phyloP scores from a whole-genome alignment of 2,329 filamentous ascomycete species.

The Albophoma yamanashiensis region DNA sequence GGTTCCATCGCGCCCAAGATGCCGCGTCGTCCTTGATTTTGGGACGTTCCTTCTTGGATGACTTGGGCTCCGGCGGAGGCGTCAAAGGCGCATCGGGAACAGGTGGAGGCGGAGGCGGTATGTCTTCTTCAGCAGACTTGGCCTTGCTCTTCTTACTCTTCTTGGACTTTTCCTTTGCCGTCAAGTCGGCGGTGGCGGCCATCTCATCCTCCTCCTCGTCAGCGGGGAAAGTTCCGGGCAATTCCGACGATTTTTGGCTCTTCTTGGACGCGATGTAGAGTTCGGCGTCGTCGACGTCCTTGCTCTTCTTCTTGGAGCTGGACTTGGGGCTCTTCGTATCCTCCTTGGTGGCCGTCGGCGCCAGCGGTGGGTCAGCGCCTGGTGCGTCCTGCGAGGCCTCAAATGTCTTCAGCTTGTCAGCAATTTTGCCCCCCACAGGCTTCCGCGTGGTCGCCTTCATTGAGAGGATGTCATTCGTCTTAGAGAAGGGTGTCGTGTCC shows the following conservation, averaged over 20 bases:
- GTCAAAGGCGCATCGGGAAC: slow-evolving; percentile 37
- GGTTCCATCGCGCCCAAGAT: slow-evolving; percentile 69
- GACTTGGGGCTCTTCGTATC: slow-evolving; percentile 18
- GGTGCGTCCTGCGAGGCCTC: slow-evolving; percentile 31
- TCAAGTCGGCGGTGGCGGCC: slow-evolving; percentile 40
- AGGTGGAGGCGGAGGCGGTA: slow-evolving; percentile 20
- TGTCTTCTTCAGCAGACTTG: slow-evolving; percentile 3
- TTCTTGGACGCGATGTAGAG: slow-evolving; percentile 21
- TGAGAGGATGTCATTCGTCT: slow-evolving; percentile 20
- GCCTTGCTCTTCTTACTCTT: slow-evolving; percentile 25
- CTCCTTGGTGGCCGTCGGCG: slow-evolving; percentile 18
- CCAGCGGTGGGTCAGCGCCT: slow-evolving; percentile 25
- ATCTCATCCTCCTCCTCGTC: slow-evolving; percentile 39
- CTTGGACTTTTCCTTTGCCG: slow-evolving; percentile 26
- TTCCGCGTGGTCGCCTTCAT: slow-evolving; percentile 36
- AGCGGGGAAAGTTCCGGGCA: slow-evolving; percentile 47
- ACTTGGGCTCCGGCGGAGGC: slow-evolving; percentile 44
- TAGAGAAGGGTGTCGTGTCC: slow-evolving; percentile 29
- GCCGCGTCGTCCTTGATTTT: slow-evolving; percentile 62
- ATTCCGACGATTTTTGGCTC: slow-evolving; percentile 10
- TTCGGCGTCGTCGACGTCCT: slow-evolving; percentile 20
- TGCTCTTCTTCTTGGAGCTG: slow-evolving; percentile 29
- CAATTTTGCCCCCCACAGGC: slow-evolving; percentile 38
- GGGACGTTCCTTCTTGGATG: slow-evolving; percentile 63
- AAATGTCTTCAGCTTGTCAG: slow-evolving; percentile 46